Evolutionary conservation across 2,329 filamentous ascomycete species (phyloP), one percentile per base, ranked within the genome.

Genomic region (Fusarium staphyleae): DNA sequence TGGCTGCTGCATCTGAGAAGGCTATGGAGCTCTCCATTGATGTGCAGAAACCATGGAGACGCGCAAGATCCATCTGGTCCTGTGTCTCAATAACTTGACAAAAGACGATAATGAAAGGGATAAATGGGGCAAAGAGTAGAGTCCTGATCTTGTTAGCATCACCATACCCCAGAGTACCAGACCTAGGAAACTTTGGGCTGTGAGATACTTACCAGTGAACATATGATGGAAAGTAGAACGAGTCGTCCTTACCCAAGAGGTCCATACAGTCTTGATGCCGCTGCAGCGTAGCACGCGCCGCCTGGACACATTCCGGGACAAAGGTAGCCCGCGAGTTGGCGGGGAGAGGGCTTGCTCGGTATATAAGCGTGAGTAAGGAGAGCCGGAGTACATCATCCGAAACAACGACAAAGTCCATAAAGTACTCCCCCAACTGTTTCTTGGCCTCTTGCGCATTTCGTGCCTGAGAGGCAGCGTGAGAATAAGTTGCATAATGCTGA

Each of bases 31-130:
- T 75, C 51, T 80, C 77, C 2, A 86, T 76, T 11, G 80, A 85
- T 5, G 70, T 65, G 37, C 80, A 75, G 14, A 87, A 80, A 2
- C 74, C 75, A n/a, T 73, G 66, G 1, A 86, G 75, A 18, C 81
- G 80, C 9, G 70, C 69, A 14, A 75, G 68, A 34, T 83, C 77
- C 13, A 74, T 69, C 12, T 62, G 52, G 26, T 73, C 70, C 10
- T 70, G 77, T 0, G 78, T 78, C 60, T 82, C 78, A 44, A 80
- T 77, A 5, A 77, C 75, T 5, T 78, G 73, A 28, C 77, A 79
- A 70, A 83, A 82, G 4, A 82, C 72, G 4, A 81, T 77, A 44
- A 81, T 80, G 62, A 82, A 83, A 0, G 80, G 78, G 11, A 80
- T 78, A 52, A 83, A 82, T 0, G 79, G 81, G 11, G 78, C 76